Evolutionary conservation across 805 yeast species (phyloP), one percentile per base, ranked within the genome.

Genomic region (Candida sithepensis): DNA sequence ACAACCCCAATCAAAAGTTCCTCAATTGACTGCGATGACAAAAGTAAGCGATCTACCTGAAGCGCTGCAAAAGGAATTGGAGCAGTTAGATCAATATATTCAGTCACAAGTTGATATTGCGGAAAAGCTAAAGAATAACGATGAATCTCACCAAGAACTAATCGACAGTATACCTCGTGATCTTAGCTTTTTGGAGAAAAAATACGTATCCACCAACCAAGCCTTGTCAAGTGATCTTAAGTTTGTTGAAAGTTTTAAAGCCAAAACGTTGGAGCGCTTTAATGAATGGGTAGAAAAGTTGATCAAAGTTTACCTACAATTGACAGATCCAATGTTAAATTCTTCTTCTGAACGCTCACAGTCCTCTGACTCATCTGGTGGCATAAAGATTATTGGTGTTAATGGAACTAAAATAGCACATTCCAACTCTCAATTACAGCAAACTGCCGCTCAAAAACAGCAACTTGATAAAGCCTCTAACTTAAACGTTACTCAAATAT

Each of bases 161-260:
- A 78, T 87, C 39, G 78, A 74, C 33, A 81, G 90, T 45, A 80
- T 87, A 45, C 94, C 94, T 4, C 75, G 84, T 55, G 95, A 87
- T 61, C 78, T 84, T 36, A 74, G 74, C 49, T 87, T 76, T 58
- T 65, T 87, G 51, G 78, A 77, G 46, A 79, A 81, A 53, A 79
- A 79, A 51, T 77, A 82, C 51, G 72, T 80, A 2, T 74, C 84
- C 4, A 79, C 88, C 2, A 82, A 79, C 53, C 89, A 82, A 64
- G 86, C 89, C 2, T 59, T 78, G 44, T 68, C 70, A 14, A 72
- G 70, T 49, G 82, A 78, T 57, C 53, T 75, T 45, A 75, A 73
- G 50, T 70, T 71, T 47, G 68, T 78, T 10, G 71, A 68, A 18
- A 66, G 67, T 18, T 69, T 79, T 50, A 78, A 78, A 41, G 45